These are phyloP conservation scores for Claviceps sp. DNA, from an alignment of 2,329 filamentous ascomycete species.

Conservation along the genomic window DNA sequence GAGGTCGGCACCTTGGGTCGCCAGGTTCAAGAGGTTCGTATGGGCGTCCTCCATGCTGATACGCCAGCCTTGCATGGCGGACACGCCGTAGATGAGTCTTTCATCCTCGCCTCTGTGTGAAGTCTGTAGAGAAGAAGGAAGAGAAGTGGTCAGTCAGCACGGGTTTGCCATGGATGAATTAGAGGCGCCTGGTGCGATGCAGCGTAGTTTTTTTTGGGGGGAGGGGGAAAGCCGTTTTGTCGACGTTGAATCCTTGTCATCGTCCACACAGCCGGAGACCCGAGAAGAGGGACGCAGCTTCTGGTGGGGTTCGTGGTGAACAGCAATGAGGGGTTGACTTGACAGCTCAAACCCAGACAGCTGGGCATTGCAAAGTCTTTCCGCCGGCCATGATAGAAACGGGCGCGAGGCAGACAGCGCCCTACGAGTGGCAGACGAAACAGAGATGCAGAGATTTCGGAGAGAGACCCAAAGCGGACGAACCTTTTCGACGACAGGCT, in stretches of 20 bases:
- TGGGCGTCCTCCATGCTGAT: slow-evolving; percentile 99
- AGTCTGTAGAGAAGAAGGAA: slow-evolving; percentile 38
- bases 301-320: slow-evolving; percentile 2
- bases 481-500: slow-evolving; percentile 98
- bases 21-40: slow-evolving; percentile 72
- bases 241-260: too few species aligned
- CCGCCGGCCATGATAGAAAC: too few species aligned
- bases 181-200: not conserved
- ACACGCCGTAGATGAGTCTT: slow-evolving; percentile 82
- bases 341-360: not conserved
- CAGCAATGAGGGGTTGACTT: slow-evolving; percentile 1
- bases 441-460: not conserved
- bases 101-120: slow-evolving; percentile 89
- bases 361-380: not conserved
- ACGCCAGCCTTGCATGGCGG: slow-evolving; percentile 99
- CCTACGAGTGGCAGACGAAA: not conserved
- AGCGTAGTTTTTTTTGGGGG: not conserved
- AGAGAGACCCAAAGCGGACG: slow-evolving; percentile 8
- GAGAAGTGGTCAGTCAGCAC: slow-evolving; percentile 16
- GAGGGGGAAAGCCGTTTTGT: too few species aligned
- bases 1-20: slow-evolving; percentile 35
- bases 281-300: not conserved
- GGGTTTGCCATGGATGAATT: not conserved
- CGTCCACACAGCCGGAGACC: slow-evolving; percentile 1
- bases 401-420: not conserved